A percentile compares a stretch with the other conserved stretches of the same genome.
Conservation (phyloP, 768 basidiomycete genomes). For the Kwoniella europaea region DNA sequence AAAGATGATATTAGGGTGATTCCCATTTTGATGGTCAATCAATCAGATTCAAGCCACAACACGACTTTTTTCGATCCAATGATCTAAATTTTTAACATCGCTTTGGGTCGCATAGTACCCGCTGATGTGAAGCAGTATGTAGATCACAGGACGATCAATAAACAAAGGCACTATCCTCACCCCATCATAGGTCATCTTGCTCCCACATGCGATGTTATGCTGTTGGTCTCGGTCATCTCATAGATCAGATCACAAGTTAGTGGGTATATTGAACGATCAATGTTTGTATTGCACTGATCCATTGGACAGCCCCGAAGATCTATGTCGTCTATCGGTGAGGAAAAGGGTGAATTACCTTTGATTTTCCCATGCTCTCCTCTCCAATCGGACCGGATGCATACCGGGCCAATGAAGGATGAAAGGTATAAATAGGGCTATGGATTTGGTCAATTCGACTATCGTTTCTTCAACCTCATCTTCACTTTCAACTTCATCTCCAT, state of each 20-base stretch:
- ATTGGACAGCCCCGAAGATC: neutral
- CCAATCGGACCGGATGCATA: neutral
- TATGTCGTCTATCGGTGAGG: neutral
- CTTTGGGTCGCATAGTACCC: neutral
- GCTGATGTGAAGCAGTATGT: neutral
- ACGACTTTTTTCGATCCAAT: neutral
- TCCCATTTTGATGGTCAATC: neutral
- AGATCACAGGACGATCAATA: neutral
- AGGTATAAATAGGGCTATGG: conserved; percentile 7
- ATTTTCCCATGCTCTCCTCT: neutral
- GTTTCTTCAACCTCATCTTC: conserved; percentile 5
- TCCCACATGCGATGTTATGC: neutral
- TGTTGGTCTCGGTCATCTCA: neutral
- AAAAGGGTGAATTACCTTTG: neutral
- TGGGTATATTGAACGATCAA: neutral
- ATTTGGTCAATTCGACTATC: neutral
- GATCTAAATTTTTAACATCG: neutral
- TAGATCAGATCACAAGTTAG: neutral
- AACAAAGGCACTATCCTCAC: neutral
- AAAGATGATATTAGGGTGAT: neutral
- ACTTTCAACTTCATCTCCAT: neutral
- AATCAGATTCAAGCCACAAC: neutral
- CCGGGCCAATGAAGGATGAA: neutral
- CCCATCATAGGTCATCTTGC: too few relatives aligned
- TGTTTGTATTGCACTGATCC: neutral